Percentiles rank a stretch among this genome's conserved stretches.
These are phyloP conservation scores for Cladosporium velox DNA, from an alignment of 2,329 filamentous ascomycete genomes.

Conservation along the genomic window DNA sequence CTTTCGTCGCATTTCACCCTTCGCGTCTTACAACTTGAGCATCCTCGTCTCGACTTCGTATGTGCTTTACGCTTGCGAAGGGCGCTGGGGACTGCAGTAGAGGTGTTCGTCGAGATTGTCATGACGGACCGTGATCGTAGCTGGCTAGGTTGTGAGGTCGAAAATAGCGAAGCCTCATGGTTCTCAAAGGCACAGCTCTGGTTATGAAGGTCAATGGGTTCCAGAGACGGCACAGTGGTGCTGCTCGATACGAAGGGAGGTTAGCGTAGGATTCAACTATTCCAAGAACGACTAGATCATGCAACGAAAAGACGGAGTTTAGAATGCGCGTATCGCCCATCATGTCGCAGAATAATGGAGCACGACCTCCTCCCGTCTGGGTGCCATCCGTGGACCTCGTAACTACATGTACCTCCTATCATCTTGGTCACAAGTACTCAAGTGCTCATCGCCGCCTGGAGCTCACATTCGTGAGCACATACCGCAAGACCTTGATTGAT, in stretches of 20 bases:
- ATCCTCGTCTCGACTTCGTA: conserved; percentile 57
- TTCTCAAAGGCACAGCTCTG: background rate
- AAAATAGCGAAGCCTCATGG: background rate
- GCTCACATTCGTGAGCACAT: background rate
- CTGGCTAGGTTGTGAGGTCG: background rate
- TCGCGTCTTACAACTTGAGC: conserved; percentile 59
- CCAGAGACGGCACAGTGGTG: background rate
- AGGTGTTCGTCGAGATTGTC: background rate
- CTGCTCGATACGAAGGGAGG: conserved; percentile 11
- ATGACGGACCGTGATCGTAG: background rate
- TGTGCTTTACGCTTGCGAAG: conserved; percentile 40
- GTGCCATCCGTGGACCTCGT: no score
- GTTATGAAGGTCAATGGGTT: background rate
- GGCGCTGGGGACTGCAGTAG: background rate
- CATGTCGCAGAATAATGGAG: background rate
- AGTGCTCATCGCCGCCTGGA: no score
- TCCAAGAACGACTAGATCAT: background rate
- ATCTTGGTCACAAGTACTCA: no score
- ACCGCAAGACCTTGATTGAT: background rate
- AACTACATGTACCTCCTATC: no score
- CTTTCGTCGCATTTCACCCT: conserved; percentile 60
- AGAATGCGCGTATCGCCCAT: background rate
- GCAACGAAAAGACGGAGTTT: background rate
- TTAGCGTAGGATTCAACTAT: conserved; percentile 8
- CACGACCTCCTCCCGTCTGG: background rate